Base-by-base conservation (phyloP, 2,329 filamentous ascomycete species). In the Elsinoe necatrix region DNA sequence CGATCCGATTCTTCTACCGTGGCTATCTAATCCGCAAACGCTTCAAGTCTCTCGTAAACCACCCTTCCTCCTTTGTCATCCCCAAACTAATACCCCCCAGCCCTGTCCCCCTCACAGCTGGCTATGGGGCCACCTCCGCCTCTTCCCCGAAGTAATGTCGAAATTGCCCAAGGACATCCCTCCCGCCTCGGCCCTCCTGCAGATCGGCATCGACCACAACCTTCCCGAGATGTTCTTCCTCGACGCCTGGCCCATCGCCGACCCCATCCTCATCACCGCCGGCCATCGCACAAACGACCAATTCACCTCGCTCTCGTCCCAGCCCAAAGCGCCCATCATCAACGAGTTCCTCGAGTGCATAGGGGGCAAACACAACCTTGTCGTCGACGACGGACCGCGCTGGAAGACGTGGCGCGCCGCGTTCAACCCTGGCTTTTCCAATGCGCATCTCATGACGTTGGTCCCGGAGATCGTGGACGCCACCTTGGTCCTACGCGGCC, bases 361-460 rank as follows among this genome's bases (percentile, higher is more conserved):
- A 23, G 68, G 67, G 9, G 73, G 72, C 1, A 63, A 64, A 4
- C 57, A 63, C 18, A 72, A 73, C 58, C 62, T 76, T 8, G 62
- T 75, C 1, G 64, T 63, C 6, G 66, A 65, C 31, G 69, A 73
- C 23, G 72, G 72, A 1, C 58, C 65, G 4, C 55, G 62, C 14
- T 75, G 73, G 73, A 75, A 75, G 63, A 70, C 68, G 56, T 74
- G 72, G 72, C 65, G 73, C 45, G 62, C 61, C 27, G 67, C 70
- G 5, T 76, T 76, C 66, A 75, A 74, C 51, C 72, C 72, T 3
- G 72, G 71, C 2, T 75, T 75, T 55, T 65, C 66, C 0, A 59
- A 65, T 14, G 59, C 64, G 9, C 69, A 74, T 60, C 63, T 74
- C 8, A 70, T 73, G 64, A 68, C 66, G 4, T 68, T 72, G 52